Evolutionary conservation across 495 filamentous ascomycete genomes (phyloP), one percentile per base, ranked within the genome.

Genomic region (Penicillium roqueforti): DNA sequence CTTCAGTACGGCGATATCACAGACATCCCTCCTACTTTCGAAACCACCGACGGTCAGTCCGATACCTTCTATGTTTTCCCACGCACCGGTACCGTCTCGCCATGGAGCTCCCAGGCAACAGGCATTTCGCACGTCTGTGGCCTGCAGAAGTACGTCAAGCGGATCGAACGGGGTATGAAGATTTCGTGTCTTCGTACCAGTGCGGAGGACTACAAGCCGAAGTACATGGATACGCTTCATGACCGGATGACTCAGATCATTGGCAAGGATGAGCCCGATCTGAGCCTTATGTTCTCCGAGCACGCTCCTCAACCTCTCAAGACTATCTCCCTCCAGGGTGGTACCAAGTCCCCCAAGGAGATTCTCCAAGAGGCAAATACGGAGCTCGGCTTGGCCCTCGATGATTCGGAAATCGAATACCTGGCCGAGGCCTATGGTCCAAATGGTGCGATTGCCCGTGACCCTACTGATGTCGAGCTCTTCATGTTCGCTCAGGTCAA

Each of bases 401-500:
- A 97, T 67, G 76, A 84, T 18, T 86, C 85, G 1, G 92, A 97
- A 65, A 92, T 97, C 59, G 85, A 97, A n/a, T 97, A 97, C 65
- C 77, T 97, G 26, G 86, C 93, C 9, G 82, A 89, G 32, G 87
- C 85, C 28, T 97, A 93, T 69, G 84, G 83, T 25, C 76, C 87
- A 39, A 79, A 89, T 20, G 86, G 86, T 13, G 77, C 74, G 39
- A 83, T 80, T 64, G 85, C 70, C 51, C 82, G 83, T 47, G 81
- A 84, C 44, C 92, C 91, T 0, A 86, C 86, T 40, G 93, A 98
- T 71, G 87, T 96, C 47, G 93, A 98, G 72, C 80, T 97, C 13
- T 97, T 96, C 79, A 97, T 97, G 95, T 98, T 97, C 68, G 92
- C 92, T 25, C 93, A 98, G 70, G 92, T 98, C 58, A 80, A 80